Evolutionary conservation across 108 stramenopile genomes (phyloP), one percentile per base, ranked within the genome.

Genomic region (Chaetoceros tenuissimus): DNA sequence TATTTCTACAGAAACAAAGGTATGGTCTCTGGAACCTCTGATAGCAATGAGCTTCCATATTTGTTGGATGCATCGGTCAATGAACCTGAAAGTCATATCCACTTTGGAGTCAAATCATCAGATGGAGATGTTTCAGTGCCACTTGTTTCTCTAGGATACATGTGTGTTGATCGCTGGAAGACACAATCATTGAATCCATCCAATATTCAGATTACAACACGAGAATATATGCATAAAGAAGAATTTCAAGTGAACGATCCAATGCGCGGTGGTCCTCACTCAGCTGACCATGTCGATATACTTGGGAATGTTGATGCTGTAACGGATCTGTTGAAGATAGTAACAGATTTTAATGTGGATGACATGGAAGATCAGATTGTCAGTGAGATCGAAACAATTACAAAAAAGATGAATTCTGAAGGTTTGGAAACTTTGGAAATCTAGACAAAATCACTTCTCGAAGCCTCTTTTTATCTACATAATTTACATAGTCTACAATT

Each of bases 91-190:
- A 52, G 48, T 29, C 67, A 83, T 24, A 64, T 87, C 34, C 64
- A 53, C 1, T 64, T 71, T 52, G 94, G 94, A 2, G 71, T 90
- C 20, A 65, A 62, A 24, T 78, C 66, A 51, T 62, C 62, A 21
- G 84, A 92, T 55, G 94, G 94, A 19, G 94, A 95, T 70, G 87
- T 74, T 2, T 76, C 72, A 13, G 94, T 92, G 1, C 90, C 94
- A n/a, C 72, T 95, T 10, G 29, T 85, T 24, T 80, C 78, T 26
- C 60, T 92, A 20, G 94, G 94, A 25, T 91, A 88, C 68, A 79
- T 89, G 68, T 92, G 94, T 62, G 73, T 60, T 19, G 78, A 78
- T 61, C 71, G 73, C 8, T 95, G 89, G 87, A 63, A 48, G 21
- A 54, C 55, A 40, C 66, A 68, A n/a, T 57, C 50, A 8, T 70